Evolutionary conservation across 495 filamentous ascomycete genomes (phyloP).

Genomic region (Collariella sp.): DNA sequence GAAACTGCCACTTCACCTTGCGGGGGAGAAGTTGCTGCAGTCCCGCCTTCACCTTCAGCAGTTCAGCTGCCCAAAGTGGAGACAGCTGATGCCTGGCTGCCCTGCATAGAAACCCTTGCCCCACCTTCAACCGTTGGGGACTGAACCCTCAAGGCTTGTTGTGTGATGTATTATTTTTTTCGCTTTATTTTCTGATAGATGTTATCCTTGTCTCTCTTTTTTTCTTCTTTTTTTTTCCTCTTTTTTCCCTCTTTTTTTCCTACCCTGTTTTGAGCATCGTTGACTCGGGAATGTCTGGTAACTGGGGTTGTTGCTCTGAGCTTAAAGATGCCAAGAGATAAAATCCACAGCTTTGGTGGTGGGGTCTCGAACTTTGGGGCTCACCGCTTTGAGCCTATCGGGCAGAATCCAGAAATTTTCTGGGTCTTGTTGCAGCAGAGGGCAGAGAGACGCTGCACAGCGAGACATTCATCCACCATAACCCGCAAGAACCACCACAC

Average conservation of each 20-base stretch:
- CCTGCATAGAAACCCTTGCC: neutral
- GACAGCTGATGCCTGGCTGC: neutral
- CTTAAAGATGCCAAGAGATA: no score
- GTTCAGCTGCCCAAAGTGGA: slow-evolving; percentile 2
- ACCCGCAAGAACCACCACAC: slow-evolving; percentile 1
- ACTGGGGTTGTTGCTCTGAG: no score
- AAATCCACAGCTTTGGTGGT: no score
- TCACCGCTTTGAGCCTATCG: slow-evolving; percentile 11
- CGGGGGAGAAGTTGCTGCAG: neutral
- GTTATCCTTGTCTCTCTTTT: no score
- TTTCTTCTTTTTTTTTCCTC: no score
- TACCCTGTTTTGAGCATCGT: no score
- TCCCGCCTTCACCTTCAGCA: neutral
- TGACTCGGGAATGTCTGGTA: no score
- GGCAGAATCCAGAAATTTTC: slow-evolving; percentile 24
- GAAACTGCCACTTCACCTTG: slow-evolving; percentile 6
- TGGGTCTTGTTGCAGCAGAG: slow-evolving; percentile 3
- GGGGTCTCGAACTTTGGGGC: neutral
- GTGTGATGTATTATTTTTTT: no score
- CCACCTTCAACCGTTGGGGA: no score
- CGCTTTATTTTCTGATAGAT: no score
- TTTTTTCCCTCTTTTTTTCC: no score
- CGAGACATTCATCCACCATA: neutral
- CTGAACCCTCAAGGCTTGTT: no score
- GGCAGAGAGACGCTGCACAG: neutral